Evolutionary conservation across 2,329 filamentous ascomycete species (phyloP), one percentile per base, ranked within the genome.

Genomic region (Celoporthe dispersa): DNA sequence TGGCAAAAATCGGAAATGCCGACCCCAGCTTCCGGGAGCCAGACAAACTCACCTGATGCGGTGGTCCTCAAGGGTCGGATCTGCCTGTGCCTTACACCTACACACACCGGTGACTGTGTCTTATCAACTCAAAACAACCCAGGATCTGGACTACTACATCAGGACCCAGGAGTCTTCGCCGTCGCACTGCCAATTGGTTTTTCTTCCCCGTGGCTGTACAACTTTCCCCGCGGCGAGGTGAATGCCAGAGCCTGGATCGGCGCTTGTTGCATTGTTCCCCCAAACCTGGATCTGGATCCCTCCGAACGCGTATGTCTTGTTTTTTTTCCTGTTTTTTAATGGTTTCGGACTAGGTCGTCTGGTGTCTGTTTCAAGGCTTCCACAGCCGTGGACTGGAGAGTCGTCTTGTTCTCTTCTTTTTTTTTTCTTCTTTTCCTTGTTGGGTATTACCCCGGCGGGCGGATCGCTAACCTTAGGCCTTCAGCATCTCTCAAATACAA

Each of bases 301-400:
- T 68, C 59, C 61, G 61, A 68, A 66, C 41, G 70, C 68, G 70
- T 72, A 72, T 72, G 70, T 70, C 59, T 68, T 66, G 35, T 60
- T 55, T 66, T 39, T 66, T 61, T 41, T 66, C 65, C 28, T 66
- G 35, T 57, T 66, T 22, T 61, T 68, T 62, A 70, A 63, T 35
- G 48, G 53, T 51, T 55, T 19, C 37, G 51, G 55, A 35, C n/a
- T 2, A 55, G 14, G 53, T 61, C 25, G 12, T 16, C 35, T 64
- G 37, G 55, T 68, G 57, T 51, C 25, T 53, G 2, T n/a, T 19
- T n/a, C 22, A 9, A 64, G 22, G 19, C 16, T n/a, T 37, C 62
- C 25, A 28, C 48, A 39, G 33, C 61, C 25, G 53, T 53, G 39
- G 35, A 65, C 9, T 53, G 44, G 60, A 60, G 33, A 25, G 25